These are phyloP conservation scores for Xanthoconium purpureum DNA, from an alignment of 768 basidiomycete species.

Conservation along the genomic window DNA sequence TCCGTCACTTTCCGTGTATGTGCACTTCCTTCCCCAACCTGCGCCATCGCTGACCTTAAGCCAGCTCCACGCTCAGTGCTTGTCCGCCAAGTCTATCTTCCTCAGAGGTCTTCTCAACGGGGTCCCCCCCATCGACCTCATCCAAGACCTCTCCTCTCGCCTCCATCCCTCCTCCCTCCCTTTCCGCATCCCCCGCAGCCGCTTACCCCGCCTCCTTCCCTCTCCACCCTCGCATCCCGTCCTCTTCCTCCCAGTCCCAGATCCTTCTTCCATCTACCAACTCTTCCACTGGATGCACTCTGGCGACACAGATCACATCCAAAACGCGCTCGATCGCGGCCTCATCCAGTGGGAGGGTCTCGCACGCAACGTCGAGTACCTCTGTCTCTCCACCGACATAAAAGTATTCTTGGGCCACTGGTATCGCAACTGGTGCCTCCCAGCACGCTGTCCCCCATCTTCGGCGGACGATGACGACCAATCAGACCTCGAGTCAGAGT, in stretches of 20 bases:
- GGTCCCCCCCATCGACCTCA: constrained; percentile 57
- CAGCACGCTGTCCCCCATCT: constrained; percentile 22
- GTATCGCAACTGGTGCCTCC: constrained; percentile 63
- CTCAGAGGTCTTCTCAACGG: constrained; percentile 71
- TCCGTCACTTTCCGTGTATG: constrained; percentile 63
- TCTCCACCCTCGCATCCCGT: constrained; percentile 61
- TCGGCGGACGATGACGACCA: constrained; percentile 37
- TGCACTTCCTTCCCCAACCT: background rate
- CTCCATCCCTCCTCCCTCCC: constrained; percentile 24
- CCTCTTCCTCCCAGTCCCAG: constrained; percentile 72
- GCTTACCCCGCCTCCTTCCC: constrained; percentile 66
- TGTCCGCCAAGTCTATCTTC: constrained; percentile 78
- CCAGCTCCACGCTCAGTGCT: constrained; percentile 77
- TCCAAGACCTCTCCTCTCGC: constrained; percentile 35
- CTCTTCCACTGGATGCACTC: constrained; percentile 84
- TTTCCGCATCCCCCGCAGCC: constrained; percentile 41
- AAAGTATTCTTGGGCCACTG: constrained; percentile 75
- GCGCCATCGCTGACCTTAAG: constrained; percentile 4
- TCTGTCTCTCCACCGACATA: constrained; percentile 71
- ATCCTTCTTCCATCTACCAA: constrained; percentile 66
- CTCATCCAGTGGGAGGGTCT: constrained; percentile 81
- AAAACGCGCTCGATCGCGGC: constrained; percentile 62
- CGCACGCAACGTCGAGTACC: constrained; percentile 86
- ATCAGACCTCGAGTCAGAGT: constrained; percentile 31
- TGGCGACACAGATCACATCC: constrained; percentile 62